Conservation (phyloP, 768 basidiomycete species). For the Lactarius akahatsu region DNA sequence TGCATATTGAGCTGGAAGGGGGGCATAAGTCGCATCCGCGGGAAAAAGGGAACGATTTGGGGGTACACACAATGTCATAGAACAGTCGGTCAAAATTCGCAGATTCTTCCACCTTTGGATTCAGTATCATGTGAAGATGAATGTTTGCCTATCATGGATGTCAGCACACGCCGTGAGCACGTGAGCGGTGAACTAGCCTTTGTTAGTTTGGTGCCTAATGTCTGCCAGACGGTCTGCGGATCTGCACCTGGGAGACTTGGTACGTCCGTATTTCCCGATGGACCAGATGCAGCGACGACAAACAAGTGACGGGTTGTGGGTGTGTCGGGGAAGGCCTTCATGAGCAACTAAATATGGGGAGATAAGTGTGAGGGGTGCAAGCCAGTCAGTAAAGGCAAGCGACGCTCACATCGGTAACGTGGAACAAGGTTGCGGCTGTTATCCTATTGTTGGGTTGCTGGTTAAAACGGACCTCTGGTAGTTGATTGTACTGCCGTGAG, state of each 20-base stretch:
- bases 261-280: slow-evolving; percentile 22
- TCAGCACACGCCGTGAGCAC: slow-evolving; percentile 16
- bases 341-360: slow-evolving; percentile 21
- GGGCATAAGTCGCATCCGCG: not conserved
- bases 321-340: slow-evolving; percentile 12
- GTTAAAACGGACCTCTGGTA: slow-evolving; percentile 28
- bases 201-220: slow-evolving; percentile 19
- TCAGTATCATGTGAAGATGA: slow-evolving; percentile 31
- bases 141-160: slow-evolving; percentile 27
- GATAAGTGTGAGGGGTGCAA: slow-evolving; percentile 10
- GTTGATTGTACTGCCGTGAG: slow-evolving; percentile 25
- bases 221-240: slow-evolving; percentile 18
- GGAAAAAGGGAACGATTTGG: not conserved
- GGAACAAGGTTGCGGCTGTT: slow-evolving; percentile 25
- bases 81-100: slow-evolving; percentile 21
- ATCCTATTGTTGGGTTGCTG: slow-evolving; percentile 27
- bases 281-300: slow-evolving; percentile 28
- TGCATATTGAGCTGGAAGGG: slow-evolving; percentile 23
- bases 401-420: slow-evolving; percentile 25
- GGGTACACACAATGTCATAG: slow-evolving; percentile 25
- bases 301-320: slow-evolving; percentile 29
- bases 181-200: slow-evolving; percentile 23
- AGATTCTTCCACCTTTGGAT: slow-evolving; percentile 17
- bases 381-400: slow-evolving; percentile 3
- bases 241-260: slow-evolving; percentile 21